Conservation (phyloP, 139 green algal genomes). For the Pleodorina starrii region DNA sequence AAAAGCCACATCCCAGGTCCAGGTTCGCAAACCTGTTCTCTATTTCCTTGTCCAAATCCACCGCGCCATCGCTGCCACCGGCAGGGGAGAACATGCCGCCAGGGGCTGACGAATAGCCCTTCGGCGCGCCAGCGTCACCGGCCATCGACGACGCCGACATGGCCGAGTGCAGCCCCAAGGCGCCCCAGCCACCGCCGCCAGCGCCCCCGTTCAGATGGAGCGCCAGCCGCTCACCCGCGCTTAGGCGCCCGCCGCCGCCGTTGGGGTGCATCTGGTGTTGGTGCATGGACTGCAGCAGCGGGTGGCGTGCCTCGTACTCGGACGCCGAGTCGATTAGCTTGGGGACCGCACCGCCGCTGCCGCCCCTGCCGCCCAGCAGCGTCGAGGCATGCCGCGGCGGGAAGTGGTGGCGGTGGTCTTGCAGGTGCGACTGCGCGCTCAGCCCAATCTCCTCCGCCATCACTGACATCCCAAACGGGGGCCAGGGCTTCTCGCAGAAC, state of each 20-base stretch:
- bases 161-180: neutral
- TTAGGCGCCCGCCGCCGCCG: neutral
- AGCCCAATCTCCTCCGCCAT: slow-evolving; percentile 44
- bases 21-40: slow-evolving; percentile 48
- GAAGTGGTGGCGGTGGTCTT: neutral
- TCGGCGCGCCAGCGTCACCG: neutral
- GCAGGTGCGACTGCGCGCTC: neutral
- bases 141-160: neutral
- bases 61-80: neutral
- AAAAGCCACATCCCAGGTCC: slow-evolving; percentile 58
- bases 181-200: neutral
- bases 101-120: neutral
- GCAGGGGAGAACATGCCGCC: neutral
- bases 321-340: slow-evolving; percentile 33
- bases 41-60: slow-evolving; percentile 36
- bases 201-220: neutral
- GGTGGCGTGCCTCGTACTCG: slow-evolving; percentile 24
- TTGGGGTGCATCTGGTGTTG: neutral
- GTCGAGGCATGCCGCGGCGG: neutral
- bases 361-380: neutral
- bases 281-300: neutral
- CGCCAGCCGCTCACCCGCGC: neutral
- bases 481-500: slow-evolving; percentile 33
- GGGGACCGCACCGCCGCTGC: neutral
- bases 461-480: neutral